Percentiles rank a stretch among this genome's conserved stretches.
Conservation (phyloP, 305 asterid genomes). For the Plantago coronopus region DNA sequence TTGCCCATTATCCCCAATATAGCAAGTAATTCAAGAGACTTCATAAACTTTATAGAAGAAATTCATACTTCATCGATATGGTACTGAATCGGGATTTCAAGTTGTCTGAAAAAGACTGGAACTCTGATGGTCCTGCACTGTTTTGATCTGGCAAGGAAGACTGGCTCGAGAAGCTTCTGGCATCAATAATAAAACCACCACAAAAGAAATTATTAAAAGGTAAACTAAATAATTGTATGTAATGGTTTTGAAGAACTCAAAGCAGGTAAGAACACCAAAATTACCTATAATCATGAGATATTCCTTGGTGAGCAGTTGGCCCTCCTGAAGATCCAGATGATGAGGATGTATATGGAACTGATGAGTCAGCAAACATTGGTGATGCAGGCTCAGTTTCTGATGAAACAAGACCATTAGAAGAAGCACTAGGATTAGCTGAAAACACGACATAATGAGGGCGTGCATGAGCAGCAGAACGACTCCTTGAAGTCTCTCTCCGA, state of each 20-base stretch:
- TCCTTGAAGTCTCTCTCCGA: slow-evolving; percentile 58
- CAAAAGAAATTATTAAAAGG: slow-evolving; percentile 1
- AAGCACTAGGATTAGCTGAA: slow-evolving; percentile 46
- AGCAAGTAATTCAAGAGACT: no score
- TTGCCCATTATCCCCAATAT: no score
- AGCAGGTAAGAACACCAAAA: slow-evolving; percentile 18
- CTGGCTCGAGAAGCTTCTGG: slow-evolving; percentile 39
- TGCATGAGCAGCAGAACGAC: slow-evolving; percentile 46
- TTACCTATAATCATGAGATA: slow-evolving; percentile 47
- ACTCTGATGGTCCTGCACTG: slow-evolving; percentile 73
- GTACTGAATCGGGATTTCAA: slow-evolving; percentile 75
- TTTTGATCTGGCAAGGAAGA: slow-evolving; percentile 47
- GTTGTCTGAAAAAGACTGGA: slow-evolving; percentile 57
- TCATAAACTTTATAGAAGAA: background rate
- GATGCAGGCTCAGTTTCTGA: slow-evolving; percentile 36
- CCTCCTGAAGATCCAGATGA: slow-evolving; percentile 43
- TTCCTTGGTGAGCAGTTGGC: slow-evolving; percentile 31
- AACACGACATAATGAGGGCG: slow-evolving; percentile 53
- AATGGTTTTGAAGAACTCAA: background rate
- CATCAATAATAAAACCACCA: slow-evolving; percentile 18
- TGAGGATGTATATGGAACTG: slow-evolving; percentile 36
- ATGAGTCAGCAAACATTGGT: slow-evolving; percentile 29
- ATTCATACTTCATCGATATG: slow-evolving; percentile 64
- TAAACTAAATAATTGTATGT: background rate
- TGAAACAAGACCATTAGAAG: slow-evolving; percentile 42